Evolutionary conservation across 2,329 filamentous ascomycete genomes (phyloP), one percentile per base, ranked within the genome.

Genomic region (Volutella citrinella): DNA sequence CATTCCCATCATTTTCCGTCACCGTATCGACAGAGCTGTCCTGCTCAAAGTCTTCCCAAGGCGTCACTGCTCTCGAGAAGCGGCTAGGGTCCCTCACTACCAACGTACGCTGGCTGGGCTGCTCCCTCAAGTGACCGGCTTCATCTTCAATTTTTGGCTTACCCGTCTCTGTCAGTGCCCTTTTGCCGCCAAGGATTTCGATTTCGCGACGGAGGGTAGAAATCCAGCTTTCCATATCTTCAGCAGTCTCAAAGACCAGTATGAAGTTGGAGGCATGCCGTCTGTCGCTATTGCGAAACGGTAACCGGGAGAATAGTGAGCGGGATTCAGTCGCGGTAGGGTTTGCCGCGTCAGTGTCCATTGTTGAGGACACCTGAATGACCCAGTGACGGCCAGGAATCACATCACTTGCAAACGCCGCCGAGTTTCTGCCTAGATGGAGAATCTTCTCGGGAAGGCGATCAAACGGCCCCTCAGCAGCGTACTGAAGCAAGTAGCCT

Each of bases 311-410:
- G 19, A 87, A 69, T 4, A 88, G 59, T 2, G 82, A 84, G 30
- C 76, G 74, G 4, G 75, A 66, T 22, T 78, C 73, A 4, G 66
- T 49, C 4, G 67, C 51, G n/a, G n/a, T n/a, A n/a, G n/a, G n/a
- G 11, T 70, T 54, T 2, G 59, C 64, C 18, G 76, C 76, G 20
- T 84, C 75, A 4, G 74, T 61, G 30, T 81, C 79, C 36, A 80
- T 78, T 8, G 70, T 66, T 21, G 86, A 82, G 4, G 80, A 82
- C 15, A 91, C 77, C 47, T 88, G 85, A 11, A 91, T 60, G 6
- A 91, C 87, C 78, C 84, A 90, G 51, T 89, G 85, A 40, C 78
- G 79, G 6, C 87, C 87, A 4, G 85, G 84, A 35, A 91, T 87
- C 11, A 84, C 69, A 55, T 93, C 87, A 46, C 80, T 88, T 3